Base-by-base conservation (phyloP, 2,329 filamentous ascomycete genomes). In the Colletotrichum eleusines region DNA sequence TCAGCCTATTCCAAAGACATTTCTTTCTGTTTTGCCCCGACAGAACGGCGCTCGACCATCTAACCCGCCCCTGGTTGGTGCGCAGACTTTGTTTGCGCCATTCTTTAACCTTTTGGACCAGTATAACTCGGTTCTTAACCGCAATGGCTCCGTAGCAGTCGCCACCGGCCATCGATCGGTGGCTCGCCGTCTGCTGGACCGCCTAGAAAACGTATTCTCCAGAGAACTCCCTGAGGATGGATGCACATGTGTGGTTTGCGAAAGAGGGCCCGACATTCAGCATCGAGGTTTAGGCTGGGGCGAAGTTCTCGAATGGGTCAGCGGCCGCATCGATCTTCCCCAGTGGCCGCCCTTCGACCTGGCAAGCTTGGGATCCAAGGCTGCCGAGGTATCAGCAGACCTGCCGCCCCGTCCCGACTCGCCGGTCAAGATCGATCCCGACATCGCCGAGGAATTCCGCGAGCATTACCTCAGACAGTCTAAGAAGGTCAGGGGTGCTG, bases 81-180 rank as follows among this genome's bases (percentile, higher is more conserved):
- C 92, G 26, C 88, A 92, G 60, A 89, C 89, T 18, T 85, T 98
- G 6, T 98, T 98, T 77, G 89, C 92, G 5, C 94, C 94, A 0
- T 94, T 96, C 74, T 92, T 93, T 79, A 91, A 90, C 73, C 86
- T 98, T 2, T 86, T 99, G 28, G 92, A 97, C 74, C 92, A 97
- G 77, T 98, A 97, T 78, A 89, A 92, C 73, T 87, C 89, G 3
- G 95, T 99, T 5, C 86, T 98, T 73, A 84, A 87, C 51, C 94
- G 92, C 73, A 94, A 92, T 75, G 96, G 96, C 4, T 98, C 95
- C 0, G 84, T 99, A 6, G 96, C 96, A 2, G 96, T 98, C 1
- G 96, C 96, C 20, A 98, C 95, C 0, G 96, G 96, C 7, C 97
- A 98, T 80, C 90, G 94, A 64, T 98, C 95, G 0, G 93, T 98